Percentiles rank a stretch among this genome's conserved stretches.
phyloP scores from a whole-genome alignment of 331 rosid genomes.

The Dryas integrifolia region DNA sequence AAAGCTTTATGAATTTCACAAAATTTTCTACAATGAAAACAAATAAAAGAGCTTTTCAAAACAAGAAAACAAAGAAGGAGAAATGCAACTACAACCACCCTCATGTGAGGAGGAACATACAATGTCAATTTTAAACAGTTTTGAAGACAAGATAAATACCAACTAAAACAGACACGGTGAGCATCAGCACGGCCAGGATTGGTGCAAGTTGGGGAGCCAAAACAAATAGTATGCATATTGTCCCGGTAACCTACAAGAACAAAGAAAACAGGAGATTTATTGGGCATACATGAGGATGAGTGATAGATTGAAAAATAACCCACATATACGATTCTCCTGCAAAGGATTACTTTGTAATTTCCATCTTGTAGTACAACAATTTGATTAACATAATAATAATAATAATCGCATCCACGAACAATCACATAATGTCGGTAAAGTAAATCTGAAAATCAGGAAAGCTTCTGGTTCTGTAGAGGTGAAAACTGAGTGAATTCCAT shows the following conservation, averaged over 20 bases:
- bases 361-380: background rate
- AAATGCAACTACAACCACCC: background rate
- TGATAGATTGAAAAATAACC: constrained; percentile 23
- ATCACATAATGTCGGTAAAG: constrained; percentile 15
- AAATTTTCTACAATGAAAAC: background rate
- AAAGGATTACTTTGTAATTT: background rate
- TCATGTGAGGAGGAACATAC: background rate
- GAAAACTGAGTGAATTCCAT: constrained; percentile 9
- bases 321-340: background rate
- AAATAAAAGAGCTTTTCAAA: background rate
- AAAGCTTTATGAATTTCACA: background rate
- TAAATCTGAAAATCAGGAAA: constrained; percentile 26
- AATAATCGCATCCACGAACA: background rate
- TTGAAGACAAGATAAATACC: constrained; percentile 46
- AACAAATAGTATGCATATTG: constrained; percentile 69
- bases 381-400: background rate
- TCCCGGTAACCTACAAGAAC: constrained; percentile 67
- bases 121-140: constrained; percentile 4
- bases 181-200: constrained; percentile 72
- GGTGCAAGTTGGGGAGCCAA: constrained; percentile 95
- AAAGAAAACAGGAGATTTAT: constrained; percentile 31
- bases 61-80: too few relatives aligned
- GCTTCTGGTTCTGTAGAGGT: constrained; percentile 18
- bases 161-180: constrained; percentile 67
- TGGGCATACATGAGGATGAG: constrained; percentile 18